Conservation (phyloP, 2,329 filamentous ascomycete genomes). For the Helminthosporium solani region DNA sequence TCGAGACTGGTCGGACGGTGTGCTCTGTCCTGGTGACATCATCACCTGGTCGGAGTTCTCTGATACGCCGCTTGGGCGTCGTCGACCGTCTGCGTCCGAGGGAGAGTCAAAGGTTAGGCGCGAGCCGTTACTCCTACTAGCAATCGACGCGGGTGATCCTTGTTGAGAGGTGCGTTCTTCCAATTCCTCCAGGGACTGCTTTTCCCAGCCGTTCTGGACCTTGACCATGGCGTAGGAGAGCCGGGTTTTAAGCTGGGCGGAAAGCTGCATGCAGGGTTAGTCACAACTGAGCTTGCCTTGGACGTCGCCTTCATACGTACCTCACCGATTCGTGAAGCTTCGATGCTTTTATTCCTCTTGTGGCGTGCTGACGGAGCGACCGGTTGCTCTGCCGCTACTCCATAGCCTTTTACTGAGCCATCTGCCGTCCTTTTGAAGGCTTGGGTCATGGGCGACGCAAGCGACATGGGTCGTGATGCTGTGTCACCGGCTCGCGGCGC, state of each 20-base stretch:
- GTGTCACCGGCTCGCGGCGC: conserved; percentile 31
- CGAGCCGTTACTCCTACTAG: conserved; percentile 43
- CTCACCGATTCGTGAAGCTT: conserved; percentile 72
- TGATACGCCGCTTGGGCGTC: conserved; percentile 40
- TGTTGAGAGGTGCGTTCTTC: conserved; percentile 71
- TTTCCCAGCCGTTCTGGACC: conserved; percentile 83
- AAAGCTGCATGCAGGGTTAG: conserved; percentile 57
- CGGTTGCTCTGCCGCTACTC: conserved; percentile 14
- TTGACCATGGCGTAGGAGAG: conserved; percentile 94
- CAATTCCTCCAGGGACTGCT: conserved; percentile 73
- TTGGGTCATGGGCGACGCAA: conserved; percentile 44
- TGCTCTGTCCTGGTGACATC: conserved; percentile 31
- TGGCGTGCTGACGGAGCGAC: conserved; percentile 50
- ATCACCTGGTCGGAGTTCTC: conserved; percentile 39
- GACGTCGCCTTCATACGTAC: conserved; percentile 51
- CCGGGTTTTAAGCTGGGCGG: conserved; percentile 76
- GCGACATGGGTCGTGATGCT: conserved; percentile 41
- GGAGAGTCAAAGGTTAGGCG: conserved; percentile 36
- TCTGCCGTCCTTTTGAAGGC: conserved; percentile 75
- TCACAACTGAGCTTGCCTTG: conserved; percentile 11
- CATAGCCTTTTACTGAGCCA: conserved; percentile 61
- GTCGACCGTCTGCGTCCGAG: conserved; percentile 22
- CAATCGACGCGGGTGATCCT: conserved; percentile 63
- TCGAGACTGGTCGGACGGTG: conserved; percentile 25
- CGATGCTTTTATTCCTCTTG: conserved; percentile 70